phyloP scores from a whole-genome alignment of 495 filamentous ascomycete species.

The Xylaria nigripes region DNA sequence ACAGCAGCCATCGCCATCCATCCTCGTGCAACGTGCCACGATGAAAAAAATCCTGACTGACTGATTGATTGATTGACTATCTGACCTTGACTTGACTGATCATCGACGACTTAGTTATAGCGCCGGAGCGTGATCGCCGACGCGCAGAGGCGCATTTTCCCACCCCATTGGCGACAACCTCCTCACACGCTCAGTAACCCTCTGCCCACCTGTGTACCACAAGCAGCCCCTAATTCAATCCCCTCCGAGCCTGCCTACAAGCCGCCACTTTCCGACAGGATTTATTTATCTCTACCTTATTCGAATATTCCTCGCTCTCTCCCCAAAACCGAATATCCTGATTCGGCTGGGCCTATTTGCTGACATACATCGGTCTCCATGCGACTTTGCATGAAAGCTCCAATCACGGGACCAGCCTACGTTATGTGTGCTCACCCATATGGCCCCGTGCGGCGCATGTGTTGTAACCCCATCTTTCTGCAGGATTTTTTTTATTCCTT shows the following conservation, averaged over 20 bases:
- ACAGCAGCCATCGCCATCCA: neutral
- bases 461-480: no score
- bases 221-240: no score
- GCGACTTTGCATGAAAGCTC: conserved; percentile 2
- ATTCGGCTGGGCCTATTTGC: conserved; percentile 1
- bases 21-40: neutral
- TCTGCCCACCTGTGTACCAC: no score
- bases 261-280: conserved; percentile 2
- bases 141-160: neutral
- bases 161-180: neutral
- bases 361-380: conserved; percentile 8
- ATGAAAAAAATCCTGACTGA: neutral
- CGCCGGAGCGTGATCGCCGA: conserved; percentile 7
- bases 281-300: no score
- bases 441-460: neutral
- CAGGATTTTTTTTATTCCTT: no score
- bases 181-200: neutral
- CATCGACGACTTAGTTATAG: neutral
- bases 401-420: neutral
- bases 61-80: neutral
- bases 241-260: no score
- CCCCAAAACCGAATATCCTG: neutral
- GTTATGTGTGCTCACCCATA: neutral
- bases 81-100: neutral
- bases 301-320: no score